Evolutionary conservation across 345 rosid genomes (phyloP), one percentile per base, ranked within the genome.

Genomic region (Mangifera indica): DNA sequence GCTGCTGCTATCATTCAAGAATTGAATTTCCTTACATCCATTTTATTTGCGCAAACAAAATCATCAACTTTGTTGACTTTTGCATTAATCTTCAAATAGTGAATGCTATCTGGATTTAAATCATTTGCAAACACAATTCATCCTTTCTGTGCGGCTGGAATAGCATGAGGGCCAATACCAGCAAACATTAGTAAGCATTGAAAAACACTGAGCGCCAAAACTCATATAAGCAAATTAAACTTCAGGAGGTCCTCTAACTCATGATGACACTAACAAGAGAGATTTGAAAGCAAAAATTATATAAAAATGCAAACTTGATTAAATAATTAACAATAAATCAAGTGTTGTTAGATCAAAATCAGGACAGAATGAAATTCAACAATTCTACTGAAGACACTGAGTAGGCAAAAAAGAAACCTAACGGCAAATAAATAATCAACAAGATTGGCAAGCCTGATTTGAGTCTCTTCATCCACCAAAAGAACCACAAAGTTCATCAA

Each of bases 131-230:
- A 84, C 68, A 94, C 95, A 10, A 85, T 67, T 79, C 98, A 94
- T 60, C 98, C 98, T 78, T 85, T 92, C 52, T 87, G 97, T 51
- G 95, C 97, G 44, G 98, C 97, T 62, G 98, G 97, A 79, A 94
- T 87, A 57, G 97, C 93, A 79, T 90, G 92, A 65, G 98, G 98
- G 58, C 98, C 98, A 77, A 94, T 87, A 54, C 98, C 98, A 75
- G 98, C 87, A 86, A 92, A 92, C 97, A 92, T 26, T 22, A 32
- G 22, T 56, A 37, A 10, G 37, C 63, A 69, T 8, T 37, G 18
- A 57, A 56, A 56, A 42, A 34, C 24, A 61, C 22, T 61, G 48
- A 22, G 22, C 53, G 42, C 21, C 17, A 57, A 8, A 58, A 45
- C 53, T 32, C 7, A 13, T n/a, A 32, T 32, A 56, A 55, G 60